Evolutionary conservation across 352 stramenopile genomes (phyloP).

Genomic region (Phytophthora boehmeriae): DNA sequence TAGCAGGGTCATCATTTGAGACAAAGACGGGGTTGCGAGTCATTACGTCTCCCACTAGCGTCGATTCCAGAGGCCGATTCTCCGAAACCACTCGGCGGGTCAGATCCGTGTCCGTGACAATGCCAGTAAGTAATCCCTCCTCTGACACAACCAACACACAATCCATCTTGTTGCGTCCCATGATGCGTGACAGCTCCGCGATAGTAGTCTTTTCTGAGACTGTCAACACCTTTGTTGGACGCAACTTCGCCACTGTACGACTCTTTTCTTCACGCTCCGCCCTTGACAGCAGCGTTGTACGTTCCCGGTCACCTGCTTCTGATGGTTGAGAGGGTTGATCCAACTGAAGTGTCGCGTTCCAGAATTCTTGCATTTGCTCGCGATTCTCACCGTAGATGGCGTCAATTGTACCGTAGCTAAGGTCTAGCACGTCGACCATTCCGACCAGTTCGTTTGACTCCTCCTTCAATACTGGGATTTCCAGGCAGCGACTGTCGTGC

Average conservation of each 20-base stretch:
- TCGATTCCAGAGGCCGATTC: slow-evolving; percentile 75
- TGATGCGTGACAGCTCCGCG: slow-evolving; percentile 84
- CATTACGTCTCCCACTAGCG: slow-evolving; percentile 80
- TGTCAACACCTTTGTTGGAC: slow-evolving; percentile 90
- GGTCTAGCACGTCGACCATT: slow-evolving; percentile 83
- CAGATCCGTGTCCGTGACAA: slow-evolving; percentile 95
- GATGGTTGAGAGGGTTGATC: slow-evolving; percentile 61
- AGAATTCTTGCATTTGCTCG: slow-evolving; percentile 91
- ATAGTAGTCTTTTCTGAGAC: slow-evolving; percentile 81
- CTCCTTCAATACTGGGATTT: slow-evolving; percentile 79
- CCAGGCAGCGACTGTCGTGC: slow-evolving; percentile 84
- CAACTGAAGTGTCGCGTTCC: slow-evolving; percentile 84
- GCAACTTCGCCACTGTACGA: slow-evolving; percentile 81
- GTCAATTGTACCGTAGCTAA: slow-evolving; percentile 90
- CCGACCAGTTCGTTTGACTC: slow-evolving; percentile 72
- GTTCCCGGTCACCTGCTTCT: slow-evolving; percentile 45
- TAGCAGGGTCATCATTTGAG: slow-evolving; percentile 79
- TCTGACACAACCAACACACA: slow-evolving; percentile 93
- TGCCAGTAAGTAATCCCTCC: slow-evolving; percentile 91
- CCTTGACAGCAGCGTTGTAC: slow-evolving; percentile 63
- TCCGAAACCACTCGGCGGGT: slow-evolving; percentile 83
- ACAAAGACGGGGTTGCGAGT: slow-evolving; percentile 87
- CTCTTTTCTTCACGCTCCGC: slow-evolving; percentile 71
- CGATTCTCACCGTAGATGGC: slow-evolving; percentile 88
- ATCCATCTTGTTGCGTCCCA: slow-evolving; percentile 91